These are phyloP conservation scores for Fusarium piperis DNA, from an alignment of 2,329 filamentous ascomycete species.

Conservation along the genomic window DNA sequence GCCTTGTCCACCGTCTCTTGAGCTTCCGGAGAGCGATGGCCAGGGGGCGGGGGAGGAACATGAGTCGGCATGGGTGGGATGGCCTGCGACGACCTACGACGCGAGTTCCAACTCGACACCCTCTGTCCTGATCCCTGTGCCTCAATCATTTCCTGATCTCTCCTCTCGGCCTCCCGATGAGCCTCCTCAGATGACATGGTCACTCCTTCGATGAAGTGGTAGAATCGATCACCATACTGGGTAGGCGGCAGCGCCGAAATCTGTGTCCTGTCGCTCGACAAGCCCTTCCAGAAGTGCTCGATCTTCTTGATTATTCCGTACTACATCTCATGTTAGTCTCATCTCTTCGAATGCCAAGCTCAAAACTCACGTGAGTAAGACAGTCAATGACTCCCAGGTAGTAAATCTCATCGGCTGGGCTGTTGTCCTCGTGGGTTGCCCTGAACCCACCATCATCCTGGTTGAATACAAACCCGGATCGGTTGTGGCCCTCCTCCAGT, in stretches of 20 bases:
- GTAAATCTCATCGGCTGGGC: conserved; percentile 89
- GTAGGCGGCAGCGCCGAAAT: conserved; percentile 93
- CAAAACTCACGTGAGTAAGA: conserved; percentile 84
- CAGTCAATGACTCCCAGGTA: conserved; percentile 99
- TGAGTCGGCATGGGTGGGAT: conserved; percentile 59
- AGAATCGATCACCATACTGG: conserved; percentile 91
- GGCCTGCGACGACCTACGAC: conserved; percentile 45
- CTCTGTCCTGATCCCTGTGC: conserved; percentile 48
- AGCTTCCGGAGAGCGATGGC: conserved; percentile 49
- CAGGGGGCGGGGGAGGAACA: conserved; percentile 54
- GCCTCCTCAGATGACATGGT: conserved; percentile 92
- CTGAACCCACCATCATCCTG: conserved; percentile 92
- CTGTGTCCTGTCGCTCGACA: conserved; percentile 82
- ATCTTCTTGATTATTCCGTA: conserved; percentile 95
- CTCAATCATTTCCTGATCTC: conserved; percentile 67
- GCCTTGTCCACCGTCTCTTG: conserved; percentile 55
- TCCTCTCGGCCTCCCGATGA: conserved; percentile 68
- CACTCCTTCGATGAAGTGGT: conserved; percentile 89
- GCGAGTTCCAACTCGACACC: conserved; percentile 51
- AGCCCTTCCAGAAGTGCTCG: conserved; percentile 96
- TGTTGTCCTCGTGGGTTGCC: conserved; percentile 90
- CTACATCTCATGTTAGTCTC: conserved; percentile 57
- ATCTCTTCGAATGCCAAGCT: neutral
- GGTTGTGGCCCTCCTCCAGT: conserved; percentile 77
- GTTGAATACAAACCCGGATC: conserved; percentile 83